Conservation (phyloP, 2,329 filamentous ascomycete genomes). For the Aspergillus ustus region DNA sequence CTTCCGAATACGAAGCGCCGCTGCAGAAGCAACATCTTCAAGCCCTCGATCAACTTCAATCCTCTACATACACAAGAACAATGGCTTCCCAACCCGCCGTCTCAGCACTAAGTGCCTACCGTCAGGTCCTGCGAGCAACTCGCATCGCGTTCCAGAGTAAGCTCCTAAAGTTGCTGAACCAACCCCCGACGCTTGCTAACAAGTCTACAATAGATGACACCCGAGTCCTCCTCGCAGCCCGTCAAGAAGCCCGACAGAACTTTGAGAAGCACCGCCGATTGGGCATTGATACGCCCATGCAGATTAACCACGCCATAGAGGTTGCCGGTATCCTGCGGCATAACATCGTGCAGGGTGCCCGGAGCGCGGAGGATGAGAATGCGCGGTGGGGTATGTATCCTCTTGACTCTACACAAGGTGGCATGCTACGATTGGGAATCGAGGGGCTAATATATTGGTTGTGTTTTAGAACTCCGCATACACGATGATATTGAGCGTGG, state of each 20-base stretch:
- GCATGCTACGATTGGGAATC: too few species aligned
- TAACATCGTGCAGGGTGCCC: constrained; percentile 85
- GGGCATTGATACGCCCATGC: constrained; percentile 62
- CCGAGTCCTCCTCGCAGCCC: constrained; percentile 70
- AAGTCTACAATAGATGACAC: constrained; percentile 60
- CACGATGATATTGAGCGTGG: constrained; percentile 90
- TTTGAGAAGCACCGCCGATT: constrained; percentile 73
- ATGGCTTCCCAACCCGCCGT: constrained; percentile 41
- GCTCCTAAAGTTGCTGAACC: constrained; percentile 9
- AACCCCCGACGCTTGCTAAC: constrained; percentile 14
- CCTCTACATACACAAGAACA: background rate
- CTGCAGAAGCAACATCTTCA: background rate
- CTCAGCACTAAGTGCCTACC: constrained; percentile 76
- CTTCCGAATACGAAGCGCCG: background rate
- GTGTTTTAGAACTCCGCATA: constrained; percentile 73
- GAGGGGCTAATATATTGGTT: constrained; percentile 4
- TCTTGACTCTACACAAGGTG: background rate
- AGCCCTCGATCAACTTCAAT: background rate
- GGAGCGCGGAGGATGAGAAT: constrained; percentile 39
- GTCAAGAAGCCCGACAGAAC: constrained; percentile 69
- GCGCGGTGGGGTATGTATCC: constrained; percentile 41
- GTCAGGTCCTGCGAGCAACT: constrained; percentile 78
- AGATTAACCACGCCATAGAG: constrained; percentile 79
- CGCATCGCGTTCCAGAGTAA: constrained; percentile 81
- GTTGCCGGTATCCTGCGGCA: constrained; percentile 77